Evolutionary conservation across 768 basidiomycete species (phyloP).

Genomic region (Termitomyces heimii): DNA sequence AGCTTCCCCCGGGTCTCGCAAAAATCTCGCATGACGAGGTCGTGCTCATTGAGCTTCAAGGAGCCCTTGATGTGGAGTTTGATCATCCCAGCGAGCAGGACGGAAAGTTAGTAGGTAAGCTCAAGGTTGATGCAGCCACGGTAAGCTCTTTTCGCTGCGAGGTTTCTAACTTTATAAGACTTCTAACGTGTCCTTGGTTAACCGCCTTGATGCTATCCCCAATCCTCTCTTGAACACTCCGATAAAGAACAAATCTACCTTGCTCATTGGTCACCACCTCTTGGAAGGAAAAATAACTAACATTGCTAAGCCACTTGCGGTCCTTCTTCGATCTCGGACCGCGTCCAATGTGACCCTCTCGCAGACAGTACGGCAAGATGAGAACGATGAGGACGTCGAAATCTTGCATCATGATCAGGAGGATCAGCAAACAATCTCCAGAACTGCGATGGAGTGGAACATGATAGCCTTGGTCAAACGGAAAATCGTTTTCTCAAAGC

Average conservation of each 20-base stretch:
- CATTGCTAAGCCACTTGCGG: conserved; percentile 77
- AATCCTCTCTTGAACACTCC: background rate
- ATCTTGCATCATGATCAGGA: conserved; percentile 15
- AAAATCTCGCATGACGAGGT: conserved; percentile 75
- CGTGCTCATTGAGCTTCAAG: conserved; percentile 85
- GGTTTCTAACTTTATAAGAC: background rate
- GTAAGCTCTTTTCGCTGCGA: conserved; percentile 29
- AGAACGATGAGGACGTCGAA: conserved; percentile 12
- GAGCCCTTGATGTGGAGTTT: conserved; percentile 66
- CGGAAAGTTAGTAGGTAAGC: conserved; percentile 72
- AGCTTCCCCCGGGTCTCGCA: conserved; percentile 60
- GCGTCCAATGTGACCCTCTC: conserved; percentile 6
- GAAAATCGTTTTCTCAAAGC: conserved; percentile 79
- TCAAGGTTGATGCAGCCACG: conserved; percentile 55
- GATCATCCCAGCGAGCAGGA: conserved; percentile 43
- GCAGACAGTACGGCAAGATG: conserved; percentile 10
- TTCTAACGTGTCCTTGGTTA: background rate
- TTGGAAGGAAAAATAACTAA: conserved; percentile 81
- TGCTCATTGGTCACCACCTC: conserved; percentile 83
- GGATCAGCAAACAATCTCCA: conserved; percentile 9
- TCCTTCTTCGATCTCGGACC: conserved; percentile 47
- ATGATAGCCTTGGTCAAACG: conserved; percentile 68
- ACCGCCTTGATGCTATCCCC: background rate
- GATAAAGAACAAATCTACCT: conserved; percentile 67
- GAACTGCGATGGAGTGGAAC: conserved; percentile 38